These are phyloP conservation scores for Scopulariopsis brevicaulis DNA, from an alignment of 2,329 filamentous ascomycete species.

Conservation along the genomic window DNA sequence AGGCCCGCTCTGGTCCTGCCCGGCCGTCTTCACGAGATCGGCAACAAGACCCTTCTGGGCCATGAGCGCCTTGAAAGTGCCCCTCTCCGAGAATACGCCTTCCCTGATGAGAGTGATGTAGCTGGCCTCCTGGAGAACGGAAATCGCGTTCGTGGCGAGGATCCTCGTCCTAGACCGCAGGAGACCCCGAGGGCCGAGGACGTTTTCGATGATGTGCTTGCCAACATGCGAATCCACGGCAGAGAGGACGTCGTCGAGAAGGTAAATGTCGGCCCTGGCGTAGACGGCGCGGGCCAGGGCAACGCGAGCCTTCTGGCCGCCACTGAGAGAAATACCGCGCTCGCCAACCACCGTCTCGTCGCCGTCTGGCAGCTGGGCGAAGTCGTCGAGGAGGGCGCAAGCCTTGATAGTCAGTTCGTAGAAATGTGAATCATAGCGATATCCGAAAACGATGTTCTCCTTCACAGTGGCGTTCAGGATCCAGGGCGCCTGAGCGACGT, in stretches of 20 bases:
- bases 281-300: constrained; percentile 91
- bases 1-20: constrained; percentile 37
- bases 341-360: constrained; percentile 96
- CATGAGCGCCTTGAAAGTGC: constrained; percentile 82
- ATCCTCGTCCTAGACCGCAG: constrained; percentile 80
- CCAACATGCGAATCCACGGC: constrained; percentile 98
- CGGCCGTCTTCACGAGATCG: constrained; percentile 69
- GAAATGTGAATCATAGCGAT: constrained; percentile 85
- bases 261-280: constrained; percentile 88
- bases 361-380: constrained; percentile 83
- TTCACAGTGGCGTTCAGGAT: constrained; percentile 96
- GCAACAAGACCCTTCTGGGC: constrained; percentile 89
- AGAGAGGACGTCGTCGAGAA: constrained; percentile 88
- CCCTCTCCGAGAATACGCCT: constrained; percentile 72
- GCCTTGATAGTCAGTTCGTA: constrained; percentile 89
- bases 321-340: constrained; percentile 88
- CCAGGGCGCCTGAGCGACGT: constrained; percentile 89
- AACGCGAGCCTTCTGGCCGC: constrained; percentile 89
- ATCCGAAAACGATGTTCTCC: constrained; percentile 94
- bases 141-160: constrained; percentile 88
- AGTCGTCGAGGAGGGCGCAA: constrained; percentile 84
- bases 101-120: constrained; percentile 79
- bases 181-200: constrained; percentile 75
- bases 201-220: constrained; percentile 86
- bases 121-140: constrained; percentile 79